These are phyloP conservation scores for Talaromyces sp. DNA, from an alignment of 2,329 filamentous ascomycete species.

Conservation along the genomic window DNA sequence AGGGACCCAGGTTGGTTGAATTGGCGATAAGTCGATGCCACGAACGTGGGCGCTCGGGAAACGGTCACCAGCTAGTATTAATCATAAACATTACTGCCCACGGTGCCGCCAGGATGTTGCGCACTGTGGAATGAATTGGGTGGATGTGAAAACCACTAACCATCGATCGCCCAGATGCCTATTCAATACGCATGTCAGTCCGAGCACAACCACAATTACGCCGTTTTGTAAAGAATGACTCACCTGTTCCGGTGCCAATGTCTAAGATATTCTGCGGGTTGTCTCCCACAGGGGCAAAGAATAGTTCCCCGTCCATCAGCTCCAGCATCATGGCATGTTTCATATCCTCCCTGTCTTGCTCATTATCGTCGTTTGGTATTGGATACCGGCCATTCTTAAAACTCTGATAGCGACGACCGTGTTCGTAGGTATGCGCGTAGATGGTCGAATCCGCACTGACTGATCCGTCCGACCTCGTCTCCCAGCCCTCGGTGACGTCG, in stretches of 20 bases:
- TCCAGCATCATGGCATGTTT: conserved; percentile 14
- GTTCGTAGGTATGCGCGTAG: conserved; percentile 9
- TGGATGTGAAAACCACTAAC: neutral
- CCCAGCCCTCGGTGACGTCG: conserved; percentile 2
- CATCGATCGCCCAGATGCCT: conserved; percentile 11
- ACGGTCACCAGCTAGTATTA: conserved; percentile 6
- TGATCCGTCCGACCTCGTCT: conserved; percentile 2
- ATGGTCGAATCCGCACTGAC: conserved; percentile 7
- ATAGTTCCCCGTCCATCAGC: conserved; percentile 5
- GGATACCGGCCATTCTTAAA: conserved; percentile 11
- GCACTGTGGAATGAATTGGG: neutral
- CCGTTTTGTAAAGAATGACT: conserved; percentile 14
- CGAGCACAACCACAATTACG: conserved; percentile 10
- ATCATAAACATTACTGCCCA: neutral
- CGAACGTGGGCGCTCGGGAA: conserved; percentile 18
- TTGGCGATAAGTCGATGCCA: conserved; percentile 41
- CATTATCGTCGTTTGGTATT: conserved; percentile 11
- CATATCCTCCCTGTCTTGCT: conserved; percentile 12
- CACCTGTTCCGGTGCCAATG: conserved; percentile 20
- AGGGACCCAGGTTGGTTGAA: conserved; percentile 11
- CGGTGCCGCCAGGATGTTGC: neutral
- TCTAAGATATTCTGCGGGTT: conserved; percentile 8
- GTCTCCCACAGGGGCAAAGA: conserved; percentile 8
- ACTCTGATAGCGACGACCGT: conserved; percentile 11
- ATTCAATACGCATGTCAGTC: conserved; percentile 1